Conservation (phyloP, 108 stramenopile genomes). For the Epithemia pelagica region DNA sequence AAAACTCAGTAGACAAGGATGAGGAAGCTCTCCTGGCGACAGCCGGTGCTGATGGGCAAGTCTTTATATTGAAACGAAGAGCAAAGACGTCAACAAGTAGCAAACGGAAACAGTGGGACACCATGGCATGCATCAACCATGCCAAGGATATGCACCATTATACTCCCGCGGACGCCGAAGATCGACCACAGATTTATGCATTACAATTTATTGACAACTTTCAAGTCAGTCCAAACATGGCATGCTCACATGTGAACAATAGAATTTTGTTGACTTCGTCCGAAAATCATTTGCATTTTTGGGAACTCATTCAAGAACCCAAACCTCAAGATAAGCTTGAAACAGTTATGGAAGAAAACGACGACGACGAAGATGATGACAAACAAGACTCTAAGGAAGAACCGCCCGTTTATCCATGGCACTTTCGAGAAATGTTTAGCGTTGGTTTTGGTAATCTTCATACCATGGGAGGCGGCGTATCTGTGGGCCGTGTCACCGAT, state of each 20-base stretch:
- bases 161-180: slow-evolving; percentile 25
- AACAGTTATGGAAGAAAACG: background rate
- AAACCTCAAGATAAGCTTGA: background rate
- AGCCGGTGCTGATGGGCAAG: slow-evolving; percentile 32
- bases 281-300: slow-evolving; percentile 73
- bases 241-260: slow-evolving; percentile 13
- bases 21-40: slow-evolving; percentile 20
- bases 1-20: slow-evolving; percentile 6
- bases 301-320: slow-evolving; percentile 33
- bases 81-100: background rate
- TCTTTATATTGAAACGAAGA: slow-evolving; percentile 20
- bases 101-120: slow-evolving; percentile 17
- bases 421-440: slow-evolving; percentile 46
- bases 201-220: slow-evolving; percentile 75
- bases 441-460: slow-evolving; percentile 36
- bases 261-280: slow-evolving; percentile 65
- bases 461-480: slow-evolving; percentile 38
- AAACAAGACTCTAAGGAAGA: slow-evolving; percentile 2
- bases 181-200: slow-evolving; percentile 75
- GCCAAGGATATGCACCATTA: slow-evolving; percentile 15
- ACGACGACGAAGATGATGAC: slow-evolving; percentile 1
- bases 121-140: slow-evolving; percentile 32
- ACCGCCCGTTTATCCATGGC: slow-evolving; percentile 6
- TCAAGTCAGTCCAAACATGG: slow-evolving; percentile 23
- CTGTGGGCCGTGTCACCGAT: slow-evolving; percentile 27